These are phyloP conservation scores for Fusarium brevicatenulatum DNA, from an alignment of 2,329 filamentous ascomycete genomes.

Conservation along the genomic window DNA sequence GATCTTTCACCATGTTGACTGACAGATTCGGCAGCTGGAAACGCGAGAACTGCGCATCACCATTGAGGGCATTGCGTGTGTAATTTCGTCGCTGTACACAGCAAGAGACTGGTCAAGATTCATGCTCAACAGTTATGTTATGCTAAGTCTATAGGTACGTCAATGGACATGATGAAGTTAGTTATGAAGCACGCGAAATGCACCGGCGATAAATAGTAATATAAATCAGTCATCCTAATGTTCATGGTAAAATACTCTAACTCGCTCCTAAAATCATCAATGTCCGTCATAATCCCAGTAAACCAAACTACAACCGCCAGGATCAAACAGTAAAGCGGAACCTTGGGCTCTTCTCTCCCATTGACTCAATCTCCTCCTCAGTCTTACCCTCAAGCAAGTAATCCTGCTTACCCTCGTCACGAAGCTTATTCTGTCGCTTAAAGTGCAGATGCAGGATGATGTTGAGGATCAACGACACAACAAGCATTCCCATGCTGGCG, in stretches of 20 bases:
- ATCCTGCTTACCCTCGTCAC: constrained; percentile 52
- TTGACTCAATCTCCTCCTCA: constrained; percentile 53
- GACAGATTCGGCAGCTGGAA: fast-evolving
- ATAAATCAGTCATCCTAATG: fast-evolving
- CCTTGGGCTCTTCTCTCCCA: constrained; percentile 54
- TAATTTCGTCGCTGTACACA: fast-evolving
- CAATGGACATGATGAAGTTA: fast-evolving
- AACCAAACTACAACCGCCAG: fast-evolving
- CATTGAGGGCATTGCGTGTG: fast-evolving
- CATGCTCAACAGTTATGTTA: fast-evolving
- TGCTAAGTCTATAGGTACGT: fast-evolving
- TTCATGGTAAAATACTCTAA: neutral
- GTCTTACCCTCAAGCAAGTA: constrained; percentile 53
- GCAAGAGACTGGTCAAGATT: fast-evolving
- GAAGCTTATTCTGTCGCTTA: constrained; percentile 48
- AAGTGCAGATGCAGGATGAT: constrained; percentile 44
- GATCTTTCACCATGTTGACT: fast-evolving
- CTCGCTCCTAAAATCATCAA: neutral
- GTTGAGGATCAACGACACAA: constrained; percentile 46
- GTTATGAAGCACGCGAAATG: fast-evolving
- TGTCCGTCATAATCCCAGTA: fast-evolving
- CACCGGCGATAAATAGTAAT: fast-evolving
- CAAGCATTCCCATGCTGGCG: constrained; percentile 60
- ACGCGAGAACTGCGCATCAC: fast-evolving
- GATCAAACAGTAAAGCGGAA: constrained; percentile 43